Conservation (phyloP, 2,329 filamentous ascomycete genomes). For the Hypoxylon sp. region DNA sequence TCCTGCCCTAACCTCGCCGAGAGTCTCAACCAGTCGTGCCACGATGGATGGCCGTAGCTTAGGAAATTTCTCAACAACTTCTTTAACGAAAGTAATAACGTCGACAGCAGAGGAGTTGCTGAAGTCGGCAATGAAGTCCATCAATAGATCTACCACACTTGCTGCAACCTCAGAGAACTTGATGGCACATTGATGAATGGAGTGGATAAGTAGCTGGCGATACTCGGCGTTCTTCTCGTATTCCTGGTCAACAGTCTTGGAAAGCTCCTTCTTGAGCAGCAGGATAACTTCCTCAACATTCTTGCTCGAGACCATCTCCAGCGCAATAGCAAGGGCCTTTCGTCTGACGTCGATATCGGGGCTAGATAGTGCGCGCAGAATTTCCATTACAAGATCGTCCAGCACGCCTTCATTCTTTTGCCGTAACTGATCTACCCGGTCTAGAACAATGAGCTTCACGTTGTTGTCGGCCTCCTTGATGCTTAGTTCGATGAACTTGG, state of each 20-base stretch:
- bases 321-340: conserved; percentile 89
- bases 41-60: conserved; percentile 89
- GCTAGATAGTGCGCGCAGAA: conserved; percentile 92
- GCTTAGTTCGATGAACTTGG: conserved; percentile 95
- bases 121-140: conserved; percentile 99
- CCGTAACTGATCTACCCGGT: conserved; percentile 89
- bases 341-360: conserved; percentile 95
- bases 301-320: conserved; percentile 99
- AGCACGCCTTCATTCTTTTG: conserved; percentile 91
- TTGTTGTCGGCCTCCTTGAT: conserved; percentile 99
- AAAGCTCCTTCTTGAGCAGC: conserved; percentile 95
- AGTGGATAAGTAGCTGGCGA: conserved; percentile 93
- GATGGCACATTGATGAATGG: conserved; percentile 98
- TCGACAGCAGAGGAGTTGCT: conserved; percentile 97
- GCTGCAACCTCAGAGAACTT: conserved; percentile 98
- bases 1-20: conserved; percentile 93
- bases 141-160: conserved; percentile 94
- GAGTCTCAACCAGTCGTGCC: conserved; percentile 86
- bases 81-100: conserved; percentile 98
- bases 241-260: conserved; percentile 97
- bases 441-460: conserved; percentile 97
- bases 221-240: conserved; percentile 99
- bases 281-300: conserved; percentile 98
- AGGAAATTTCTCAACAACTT: conserved; percentile 98
- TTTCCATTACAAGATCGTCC: conserved; percentile 97